Conservation (phyloP, 768 basidiomycete species). For the Boletus tomentosulus region DNA sequence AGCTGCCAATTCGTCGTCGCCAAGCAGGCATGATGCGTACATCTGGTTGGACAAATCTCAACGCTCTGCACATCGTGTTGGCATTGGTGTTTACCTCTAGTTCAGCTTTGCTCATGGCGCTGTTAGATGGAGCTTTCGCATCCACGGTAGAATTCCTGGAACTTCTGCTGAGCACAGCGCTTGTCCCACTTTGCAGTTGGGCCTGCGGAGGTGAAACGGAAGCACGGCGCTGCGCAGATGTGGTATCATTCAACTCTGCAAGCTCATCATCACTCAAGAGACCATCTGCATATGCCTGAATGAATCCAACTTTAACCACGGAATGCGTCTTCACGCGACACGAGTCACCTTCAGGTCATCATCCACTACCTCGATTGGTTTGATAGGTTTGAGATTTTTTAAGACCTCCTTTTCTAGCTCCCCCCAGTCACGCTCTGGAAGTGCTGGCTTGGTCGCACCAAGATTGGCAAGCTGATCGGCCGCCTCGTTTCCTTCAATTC, state of each 20-base stretch:
- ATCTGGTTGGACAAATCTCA: slow-evolving; percentile 18
- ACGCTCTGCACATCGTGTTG: not conserved
- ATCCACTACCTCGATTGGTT: not conserved
- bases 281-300: slow-evolving; percentile 33
- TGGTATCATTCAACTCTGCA: slow-evolving; percentile 12
- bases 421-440: slow-evolving; percentile 60
- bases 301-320: slow-evolving; percentile 4
- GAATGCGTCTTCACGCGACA: not conserved
- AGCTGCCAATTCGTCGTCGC: slow-evolving; percentile 31
- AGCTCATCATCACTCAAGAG: slow-evolving; percentile 35
- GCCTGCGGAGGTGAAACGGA: not conserved
- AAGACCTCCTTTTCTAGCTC: slow-evolving; percentile 14
- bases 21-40: slow-evolving; percentile 37
- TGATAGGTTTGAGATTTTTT: slow-evolving; percentile 9
- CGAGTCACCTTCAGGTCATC: slow-evolving; percentile 19
- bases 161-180: not conserved
- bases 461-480: slow-evolving; percentile 72
- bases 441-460: slow-evolving; percentile 41
- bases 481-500: slow-evolving; percentile 78
- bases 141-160: too few relatives aligned
- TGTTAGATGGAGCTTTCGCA: too few relatives aligned
- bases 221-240: too few relatives aligned
- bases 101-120: slow-evolving; percentile 11
- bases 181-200: not conserved
- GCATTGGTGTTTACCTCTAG: slow-evolving; percentile 18